Evolutionary conservation across 2,329 filamentous ascomycete species (phyloP).

Genomic region (Xylaria sp.): DNA sequence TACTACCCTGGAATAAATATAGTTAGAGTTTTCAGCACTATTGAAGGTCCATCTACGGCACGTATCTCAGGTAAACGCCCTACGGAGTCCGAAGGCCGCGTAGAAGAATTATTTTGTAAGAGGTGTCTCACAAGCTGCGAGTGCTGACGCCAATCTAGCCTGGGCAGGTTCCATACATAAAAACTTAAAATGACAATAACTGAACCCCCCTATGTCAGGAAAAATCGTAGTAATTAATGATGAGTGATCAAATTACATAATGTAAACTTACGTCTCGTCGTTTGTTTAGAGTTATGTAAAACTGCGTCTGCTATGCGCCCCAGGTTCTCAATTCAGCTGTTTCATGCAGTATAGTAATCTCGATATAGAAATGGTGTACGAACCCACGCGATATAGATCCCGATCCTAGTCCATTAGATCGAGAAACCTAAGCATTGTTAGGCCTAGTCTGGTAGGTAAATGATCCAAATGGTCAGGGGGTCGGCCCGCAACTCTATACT

Average conservation of each 20-base stretch:
- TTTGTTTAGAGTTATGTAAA: not conserved
- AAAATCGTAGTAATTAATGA: not conserved
- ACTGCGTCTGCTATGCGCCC: not conserved
- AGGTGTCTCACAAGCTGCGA: conserved; percentile 4
- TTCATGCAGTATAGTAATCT: not conserved
- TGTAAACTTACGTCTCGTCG: not conserved
- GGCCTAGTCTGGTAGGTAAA: not conserved
- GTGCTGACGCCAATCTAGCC: conserved; percentile 7
- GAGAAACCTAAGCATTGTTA: not conserved
- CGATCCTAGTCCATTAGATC: not conserved
- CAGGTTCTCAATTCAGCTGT: not conserved
- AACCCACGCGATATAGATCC: not conserved
- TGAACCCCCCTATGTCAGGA: not conserved
- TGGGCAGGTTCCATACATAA: not conserved
- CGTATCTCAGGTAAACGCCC: not conserved
- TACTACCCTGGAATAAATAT: not conserved
- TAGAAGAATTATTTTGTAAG: not conserved
- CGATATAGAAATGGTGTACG: not conserved
- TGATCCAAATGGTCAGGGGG: not conserved
- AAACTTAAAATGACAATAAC: not conserved
- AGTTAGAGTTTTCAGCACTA: not conserved
- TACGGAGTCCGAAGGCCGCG: not conserved
- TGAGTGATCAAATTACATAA: not conserved
- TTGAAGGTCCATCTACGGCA: too few relatives aligned
- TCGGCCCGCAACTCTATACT: conserved; percentile 5